Conservation (phyloP, 768 basidiomycete species). For the Panellus pusillus region DNA sequence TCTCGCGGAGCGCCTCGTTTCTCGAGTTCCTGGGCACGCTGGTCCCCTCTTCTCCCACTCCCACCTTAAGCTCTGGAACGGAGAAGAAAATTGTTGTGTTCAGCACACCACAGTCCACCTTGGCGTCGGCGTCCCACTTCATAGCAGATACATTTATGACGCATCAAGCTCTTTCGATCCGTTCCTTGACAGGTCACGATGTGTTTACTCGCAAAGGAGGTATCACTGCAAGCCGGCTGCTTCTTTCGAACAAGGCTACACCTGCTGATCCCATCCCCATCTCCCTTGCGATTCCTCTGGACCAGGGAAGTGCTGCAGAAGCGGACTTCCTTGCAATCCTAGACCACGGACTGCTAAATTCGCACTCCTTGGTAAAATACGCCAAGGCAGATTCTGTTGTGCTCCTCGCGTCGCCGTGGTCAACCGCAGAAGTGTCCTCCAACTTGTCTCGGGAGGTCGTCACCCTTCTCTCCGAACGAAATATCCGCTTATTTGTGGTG, state of each 20-base stretch:
- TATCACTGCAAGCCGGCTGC: conserved; percentile 63
- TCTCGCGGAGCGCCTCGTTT: conserved; percentile 46
- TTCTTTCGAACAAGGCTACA: conserved; percentile 54
- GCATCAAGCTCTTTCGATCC: conserved; percentile 51
- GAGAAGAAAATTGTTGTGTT: conserved; percentile 68
- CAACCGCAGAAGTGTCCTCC: conserved; percentile 65
- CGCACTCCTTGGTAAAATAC: conserved; percentile 68
- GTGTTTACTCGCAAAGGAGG: conserved; percentile 74
- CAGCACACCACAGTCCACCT: conserved; percentile 54
- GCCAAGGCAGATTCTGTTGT: conserved; percentile 69
- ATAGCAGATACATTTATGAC: conserved; percentile 60
- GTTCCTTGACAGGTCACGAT: conserved; percentile 71
- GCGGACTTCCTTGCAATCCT: conserved; percentile 75
- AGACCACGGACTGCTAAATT: conserved; percentile 75
- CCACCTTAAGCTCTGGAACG: conserved; percentile 48
- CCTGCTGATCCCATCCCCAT: conserved; percentile 48
- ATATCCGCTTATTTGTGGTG: conserved; percentile 58
- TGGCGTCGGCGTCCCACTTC: conserved; percentile 54
- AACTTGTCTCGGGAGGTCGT: conserved; percentile 60
- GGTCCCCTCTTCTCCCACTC: conserved; percentile 29
- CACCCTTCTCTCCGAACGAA: conserved; percentile 47
- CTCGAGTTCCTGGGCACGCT: conserved; percentile 38
- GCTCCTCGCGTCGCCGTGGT: conserved; percentile 76
- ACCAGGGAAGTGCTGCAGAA: conserved; percentile 41
- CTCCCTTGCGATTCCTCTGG: conserved; percentile 57